Base-by-base conservation (phyloP, 1,284 basidiomycete species). In the Austropuccinia psidii region DNA sequence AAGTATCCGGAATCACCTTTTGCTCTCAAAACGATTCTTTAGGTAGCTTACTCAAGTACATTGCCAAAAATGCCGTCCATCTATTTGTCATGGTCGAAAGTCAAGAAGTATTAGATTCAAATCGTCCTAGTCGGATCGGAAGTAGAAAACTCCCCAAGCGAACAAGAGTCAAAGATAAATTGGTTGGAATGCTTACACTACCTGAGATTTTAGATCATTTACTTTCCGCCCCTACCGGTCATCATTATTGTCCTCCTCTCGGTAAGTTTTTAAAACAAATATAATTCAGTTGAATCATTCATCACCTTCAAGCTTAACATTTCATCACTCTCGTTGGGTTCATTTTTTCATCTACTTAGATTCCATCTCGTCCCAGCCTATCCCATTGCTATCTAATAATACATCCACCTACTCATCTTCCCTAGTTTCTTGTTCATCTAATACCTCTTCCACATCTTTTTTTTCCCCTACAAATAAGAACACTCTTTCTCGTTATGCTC, bases 371-470 rank as follows among this genome's bases (percentile, higher is more conserved):
- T 9, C 50, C 21, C 9, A 13, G 24, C 4, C 33, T 15, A 21
- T 29, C 24, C 15, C 52, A 29, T 55, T 55, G 52, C 52, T 24
- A 55, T 55, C 52, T 24, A 55, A 55, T 55, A 21, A 21, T 13
- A 27, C 52, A 45, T 11, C 43, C 43, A 13, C n/a, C 13, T 45
- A 45, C 43, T 45, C 43, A 6, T 55, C 52, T 29, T 80, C 80
- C 1, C 83, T 81, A 35, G 87, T 85, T 74, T 86, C 84, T 27
- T 78, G 74, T 17, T 65, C 55, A 4, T 73, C 54, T 52, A 43
- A 35, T 19, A 35, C 54, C 69, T 73, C 68, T 47, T 70, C 74
- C 58, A 45, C 76, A 76, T 76, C 76, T 74, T 55, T 68, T 68
- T 70, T 73, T 65, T 70, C 68, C 76, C 74, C 73, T 76, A 77